phyloP scores from a whole-genome alignment of 192 early-diverging fungal genomes.

The Coemansia sp. region DNA sequence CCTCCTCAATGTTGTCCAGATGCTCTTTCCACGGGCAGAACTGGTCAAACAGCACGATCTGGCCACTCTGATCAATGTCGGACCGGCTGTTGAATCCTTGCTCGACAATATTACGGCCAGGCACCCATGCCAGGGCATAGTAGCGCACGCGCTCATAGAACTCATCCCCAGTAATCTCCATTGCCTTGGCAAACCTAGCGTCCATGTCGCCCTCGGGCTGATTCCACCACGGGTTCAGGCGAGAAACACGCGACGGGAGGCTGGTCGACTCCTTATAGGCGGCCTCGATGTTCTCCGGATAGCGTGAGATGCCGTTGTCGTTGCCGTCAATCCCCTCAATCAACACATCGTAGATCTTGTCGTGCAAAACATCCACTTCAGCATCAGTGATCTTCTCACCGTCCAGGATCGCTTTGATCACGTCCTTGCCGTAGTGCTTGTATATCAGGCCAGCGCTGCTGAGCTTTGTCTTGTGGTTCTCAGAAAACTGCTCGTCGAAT shows the following conservation, averaged over 20 bases:
- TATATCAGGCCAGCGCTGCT: constrained; percentile 95
- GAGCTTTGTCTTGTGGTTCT: constrained; percentile 77
- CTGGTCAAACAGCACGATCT: constrained; percentile 78
- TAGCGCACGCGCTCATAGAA: constrained; percentile 69
- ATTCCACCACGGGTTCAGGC: constrained; percentile 96
- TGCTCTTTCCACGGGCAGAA: constrained; percentile 97
- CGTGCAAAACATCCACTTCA: constrained; percentile 69
- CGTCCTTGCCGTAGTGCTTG: constrained; percentile 92
- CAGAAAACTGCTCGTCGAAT: constrained; percentile 84
- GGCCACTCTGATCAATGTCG: constrained; percentile 70
- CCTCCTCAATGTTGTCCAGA: constrained; percentile 67
- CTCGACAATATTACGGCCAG: constrained; percentile 83
- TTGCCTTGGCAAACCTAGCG: constrained; percentile 65
- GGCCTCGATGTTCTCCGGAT: constrained; percentile 75
- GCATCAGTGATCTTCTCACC: constrained; percentile 44
- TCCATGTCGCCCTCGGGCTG: constrained; percentile 75
- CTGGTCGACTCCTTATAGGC: constrained; percentile 81
- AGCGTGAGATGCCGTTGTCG: constrained; percentile 93
- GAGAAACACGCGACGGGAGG: constrained; percentile 76
- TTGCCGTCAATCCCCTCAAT: constrained; percentile 80
- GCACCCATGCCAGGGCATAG: constrained; percentile 79
- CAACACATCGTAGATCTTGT: constrained; percentile 83
- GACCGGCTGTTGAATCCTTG: constrained; percentile 60
- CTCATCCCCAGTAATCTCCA: constrained; percentile 77
- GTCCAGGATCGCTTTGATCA: constrained; percentile 57